These are phyloP conservation scores for Diaporthe citriasiana DNA, from an alignment of 2,329 filamentous ascomycete genomes.

Conservation along the genomic window DNA sequence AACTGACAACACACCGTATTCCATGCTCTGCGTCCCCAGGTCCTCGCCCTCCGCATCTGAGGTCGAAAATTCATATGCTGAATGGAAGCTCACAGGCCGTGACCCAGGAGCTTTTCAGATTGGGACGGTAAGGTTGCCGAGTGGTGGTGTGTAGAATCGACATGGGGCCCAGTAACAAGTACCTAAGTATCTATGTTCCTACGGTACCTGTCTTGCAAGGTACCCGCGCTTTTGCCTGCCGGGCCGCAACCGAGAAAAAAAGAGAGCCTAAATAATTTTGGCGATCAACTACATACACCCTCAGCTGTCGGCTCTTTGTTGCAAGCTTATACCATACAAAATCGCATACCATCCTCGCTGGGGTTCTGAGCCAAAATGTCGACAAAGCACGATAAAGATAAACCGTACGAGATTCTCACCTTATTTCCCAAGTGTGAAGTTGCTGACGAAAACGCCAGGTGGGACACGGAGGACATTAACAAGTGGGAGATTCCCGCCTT, in stretches of 20 bases:
- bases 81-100: neutral
- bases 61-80: neutral
- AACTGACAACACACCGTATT: neutral
- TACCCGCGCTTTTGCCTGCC: slow-evolving; percentile 12
- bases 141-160: neutral
- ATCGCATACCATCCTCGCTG: neutral
- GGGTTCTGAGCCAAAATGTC: slow-evolving; percentile 70
- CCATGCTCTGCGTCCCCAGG: neutral
- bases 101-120: neutral
- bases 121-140: slow-evolving; percentile 20
- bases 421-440: neutral
- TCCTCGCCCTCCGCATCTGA: neutral
- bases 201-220: neutral
- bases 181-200: neutral
- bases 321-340: neutral
- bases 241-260: slow-evolving; percentile 16
- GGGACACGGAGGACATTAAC: slow-evolving; percentile 97
- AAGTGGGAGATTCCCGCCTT: slow-evolving; percentile 96
- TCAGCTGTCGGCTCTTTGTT: neutral
- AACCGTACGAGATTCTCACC: slow-evolving; percentile 64
- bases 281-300: slow-evolving; percentile 7
- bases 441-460: slow-evolving; percentile 52
- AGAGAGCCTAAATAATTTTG: slow-evolving; percentile 29
- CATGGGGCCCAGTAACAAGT: neutral
- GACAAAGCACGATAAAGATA: slow-evolving; percentile 89